Evolutionary conservation across 129 eudicot genomes (phyloP), one percentile per base, ranked within the genome.

Genomic region (Flaveria ramosissima): DNA sequence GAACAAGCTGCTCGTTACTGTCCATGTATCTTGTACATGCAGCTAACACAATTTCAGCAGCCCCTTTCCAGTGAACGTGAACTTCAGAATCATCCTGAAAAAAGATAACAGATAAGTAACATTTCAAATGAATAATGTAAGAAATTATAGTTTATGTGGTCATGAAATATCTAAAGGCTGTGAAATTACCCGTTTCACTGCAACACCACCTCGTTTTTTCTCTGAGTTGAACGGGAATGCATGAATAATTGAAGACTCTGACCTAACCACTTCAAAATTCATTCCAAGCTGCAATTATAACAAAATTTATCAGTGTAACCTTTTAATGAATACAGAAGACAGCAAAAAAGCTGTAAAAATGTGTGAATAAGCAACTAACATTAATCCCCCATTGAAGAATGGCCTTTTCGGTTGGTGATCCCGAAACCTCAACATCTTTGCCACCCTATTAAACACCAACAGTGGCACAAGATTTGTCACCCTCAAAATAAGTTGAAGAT

Each of bases 341-440:
- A 6, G 53, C 23, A 41, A 17, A 41, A 41, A 41, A 0, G 27
- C 26, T 50, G 61, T 48, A 20, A 50, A 57, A 70, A 11, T 7
- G 30, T 77, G 70, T 13, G 52, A 79, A 26, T 17, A 21, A 71
- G 60, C 9, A 52, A 39, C 36, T 68, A 80, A 95, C 97, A 70
- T 85, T 80, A 56, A 89, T 70, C 6, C 96, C 99, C 97, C 97
- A 95, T 66, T 86, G 90, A 51, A 95, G 90, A 85, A 95, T 92
- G 70, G 99, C 96, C 85, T 95, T 95, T 79, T 95, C 99, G 9
- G 99, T 95, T 30, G 99, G 99, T 71, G 99, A 95, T 57, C 99
- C 99, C 51, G 97, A 87, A 75, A 92, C 32, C 88, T 95, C 97
- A 45, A 74, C 63, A 7, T 71, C 88, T 50, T 81, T 81, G 73